Percentiles rank a stretch among this genome's conserved stretches.
Evolutionary conservation across 1,139 yeast species (phyloP).

Genomic region (Diutina sp.): DNA sequence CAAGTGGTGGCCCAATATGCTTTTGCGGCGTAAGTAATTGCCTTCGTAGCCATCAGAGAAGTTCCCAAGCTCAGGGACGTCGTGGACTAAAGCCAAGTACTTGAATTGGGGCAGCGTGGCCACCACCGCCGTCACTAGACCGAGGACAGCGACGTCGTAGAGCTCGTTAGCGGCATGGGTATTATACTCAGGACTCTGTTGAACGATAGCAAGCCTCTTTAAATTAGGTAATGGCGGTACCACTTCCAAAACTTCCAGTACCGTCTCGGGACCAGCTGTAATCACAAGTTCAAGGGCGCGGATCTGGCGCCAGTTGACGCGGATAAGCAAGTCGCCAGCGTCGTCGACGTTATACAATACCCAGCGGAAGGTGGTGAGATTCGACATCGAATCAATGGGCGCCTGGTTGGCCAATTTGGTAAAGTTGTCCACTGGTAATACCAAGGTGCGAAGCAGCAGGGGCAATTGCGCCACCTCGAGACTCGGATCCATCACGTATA

Average conservation of each 20-base stretch:
- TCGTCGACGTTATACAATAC: neutral
- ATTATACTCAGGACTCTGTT: slow-evolving; percentile 5
- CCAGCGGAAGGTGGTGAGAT: neutral
- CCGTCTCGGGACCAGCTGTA: neutral
- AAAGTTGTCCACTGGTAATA: neutral
- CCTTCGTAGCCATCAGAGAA: slow-evolving; percentile 57
- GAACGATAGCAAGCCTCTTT: neutral
- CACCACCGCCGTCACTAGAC: slow-evolving; percentile 28
- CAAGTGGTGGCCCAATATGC: slow-evolving; percentile 32
- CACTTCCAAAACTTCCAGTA: neutral
- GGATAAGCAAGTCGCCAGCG: neutral
- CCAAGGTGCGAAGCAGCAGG: neutral
- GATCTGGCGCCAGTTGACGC: neutral
- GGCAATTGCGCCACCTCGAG: neutral
- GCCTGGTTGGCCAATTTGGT: neutral
- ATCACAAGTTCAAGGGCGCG: neutral
- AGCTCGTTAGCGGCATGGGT: slow-evolving; percentile 40
- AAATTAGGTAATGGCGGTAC: neutral
- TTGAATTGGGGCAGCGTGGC: slow-evolving; percentile 13
- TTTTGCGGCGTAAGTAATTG: slow-evolving; percentile 46
- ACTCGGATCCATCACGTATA: neutral
- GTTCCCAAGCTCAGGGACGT: slow-evolving; percentile 25
- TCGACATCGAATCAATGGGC: neutral
- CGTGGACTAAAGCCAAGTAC: slow-evolving; percentile 35
- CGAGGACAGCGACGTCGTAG: slow-evolving; percentile 39